Evolutionary conservation across 176 grass and related monocot genomes (phyloP).

Genomic region (Triticum timopheevii): DNA sequence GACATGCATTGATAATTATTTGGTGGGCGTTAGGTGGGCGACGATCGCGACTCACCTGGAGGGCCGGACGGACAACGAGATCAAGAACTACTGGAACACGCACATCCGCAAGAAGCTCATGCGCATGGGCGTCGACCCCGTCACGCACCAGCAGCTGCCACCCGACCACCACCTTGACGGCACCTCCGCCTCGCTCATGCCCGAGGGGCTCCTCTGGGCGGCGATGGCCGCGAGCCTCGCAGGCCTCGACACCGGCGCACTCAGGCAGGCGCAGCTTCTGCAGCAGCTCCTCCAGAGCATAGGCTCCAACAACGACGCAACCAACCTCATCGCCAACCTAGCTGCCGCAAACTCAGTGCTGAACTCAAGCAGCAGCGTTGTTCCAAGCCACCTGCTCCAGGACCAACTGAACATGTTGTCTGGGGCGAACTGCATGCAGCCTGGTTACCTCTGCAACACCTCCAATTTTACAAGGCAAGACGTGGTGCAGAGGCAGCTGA

Average conservation of each 20-base stretch:
- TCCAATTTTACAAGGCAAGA: conserved; percentile 14
- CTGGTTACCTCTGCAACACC: neutral
- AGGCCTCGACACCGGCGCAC: neutral
- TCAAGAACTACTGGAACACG: conserved; percentile 76
- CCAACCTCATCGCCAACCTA: neutral
- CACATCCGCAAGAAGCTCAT: conserved; percentile 73
- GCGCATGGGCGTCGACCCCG: conserved; percentile 64
- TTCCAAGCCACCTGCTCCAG: conserved; percentile 7
- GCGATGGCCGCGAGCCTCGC: conserved; percentile 9
- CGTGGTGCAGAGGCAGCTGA: neutral
- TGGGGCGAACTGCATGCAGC: neutral
- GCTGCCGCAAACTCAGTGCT: neutral
- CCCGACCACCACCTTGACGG: conserved; percentile 7
- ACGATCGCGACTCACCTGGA: conserved; percentile 62
- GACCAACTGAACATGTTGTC: neutral
- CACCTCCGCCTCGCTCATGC: neutral
- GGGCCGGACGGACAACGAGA: conserved; percentile 67
- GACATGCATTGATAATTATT: neutral
- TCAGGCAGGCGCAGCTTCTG: conserved; percentile 39
- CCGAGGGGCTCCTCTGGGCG: conserved; percentile 6
- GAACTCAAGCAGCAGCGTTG: neutral
- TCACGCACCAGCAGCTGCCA: conserved; percentile 53
- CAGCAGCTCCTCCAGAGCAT: conserved; percentile 35
- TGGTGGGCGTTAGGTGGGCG: conserved; percentile 53
- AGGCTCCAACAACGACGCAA: neutral